A percentile compares a stretch with the other conserved stretches of the same genome.
phyloP scores from a whole-genome alignment of 225 moss, liverwort and hornwort species.

The Takakia lepidozioides region DNA sequence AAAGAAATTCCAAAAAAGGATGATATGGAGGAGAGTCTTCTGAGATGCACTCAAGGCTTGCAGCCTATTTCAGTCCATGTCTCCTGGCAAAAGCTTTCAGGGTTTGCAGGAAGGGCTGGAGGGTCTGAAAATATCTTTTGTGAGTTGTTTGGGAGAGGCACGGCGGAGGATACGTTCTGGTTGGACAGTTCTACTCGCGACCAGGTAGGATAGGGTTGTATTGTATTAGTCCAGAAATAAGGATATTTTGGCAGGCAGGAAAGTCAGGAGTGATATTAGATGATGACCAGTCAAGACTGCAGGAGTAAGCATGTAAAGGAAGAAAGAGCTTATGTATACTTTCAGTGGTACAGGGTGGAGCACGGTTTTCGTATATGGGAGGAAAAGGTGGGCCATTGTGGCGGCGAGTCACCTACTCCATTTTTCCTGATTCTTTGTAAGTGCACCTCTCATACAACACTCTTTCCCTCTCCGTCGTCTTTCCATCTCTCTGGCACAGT shows the following conservation, averaged over 20 bases:
- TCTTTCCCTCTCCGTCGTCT: too few relatives aligned
- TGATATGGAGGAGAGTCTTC: background rate
- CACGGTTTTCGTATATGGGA: constrained; percentile 98
- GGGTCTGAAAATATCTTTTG: constrained; percentile 82
- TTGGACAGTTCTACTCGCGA: constrained; percentile 92
- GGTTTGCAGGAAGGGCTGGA: constrained; percentile 62
- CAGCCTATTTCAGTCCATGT: constrained; percentile 42
- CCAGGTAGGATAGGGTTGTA: constrained; percentile 74
- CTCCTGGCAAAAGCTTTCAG: constrained; percentile 66
- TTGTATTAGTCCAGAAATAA: too few relatives aligned
- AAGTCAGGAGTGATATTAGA: too few relatives aligned
- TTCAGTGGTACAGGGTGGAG: constrained; percentile 55
- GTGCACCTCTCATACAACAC: too few relatives aligned
- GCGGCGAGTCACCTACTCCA: constrained; percentile 77
- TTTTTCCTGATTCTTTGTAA: too few relatives aligned
- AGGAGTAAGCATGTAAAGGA: too few relatives aligned
- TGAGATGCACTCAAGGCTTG: constrained; percentile 20
- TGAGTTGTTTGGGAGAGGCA: constrained; percentile 69
- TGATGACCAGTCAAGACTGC: too few relatives aligned
- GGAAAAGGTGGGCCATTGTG: constrained; percentile 87
- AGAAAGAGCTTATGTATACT: too few relatives aligned
- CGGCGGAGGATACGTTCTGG: constrained; percentile 86
- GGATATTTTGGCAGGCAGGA: too few relatives aligned
- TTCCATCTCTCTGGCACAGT: too few relatives aligned
- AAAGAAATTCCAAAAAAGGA: too few relatives aligned